Evolutionary conservation across 495 filamentous ascomycete genomes (phyloP).

Genomic region (Physcia stellaris): DNA sequence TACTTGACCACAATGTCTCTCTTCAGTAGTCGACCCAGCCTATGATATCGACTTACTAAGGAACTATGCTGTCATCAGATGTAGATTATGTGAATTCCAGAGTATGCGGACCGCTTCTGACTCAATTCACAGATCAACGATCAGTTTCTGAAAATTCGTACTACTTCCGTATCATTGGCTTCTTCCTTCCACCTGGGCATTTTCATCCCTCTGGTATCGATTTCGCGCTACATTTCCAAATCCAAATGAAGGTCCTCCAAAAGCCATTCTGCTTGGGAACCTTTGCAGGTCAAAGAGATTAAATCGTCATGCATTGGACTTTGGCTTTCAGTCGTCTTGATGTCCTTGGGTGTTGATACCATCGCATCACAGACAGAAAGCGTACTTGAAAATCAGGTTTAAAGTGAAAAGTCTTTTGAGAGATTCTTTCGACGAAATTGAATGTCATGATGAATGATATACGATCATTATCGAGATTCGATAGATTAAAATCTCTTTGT

Average conservation of each 20-base stretch:
- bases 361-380: constrained; percentile 73
- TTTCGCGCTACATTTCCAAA: constrained; percentile 40
- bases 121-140: constrained; percentile 8
- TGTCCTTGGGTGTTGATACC: constrained; percentile 9
- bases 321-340: neutral
- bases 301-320: neutral
- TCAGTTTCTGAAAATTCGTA: constrained; percentile 31
- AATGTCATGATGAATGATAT: constrained; percentile 53
- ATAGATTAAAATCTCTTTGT: constrained; percentile 22
- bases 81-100: too few relatives aligned
- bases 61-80: too few relatives aligned
- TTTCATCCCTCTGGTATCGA: constrained; percentile 83
- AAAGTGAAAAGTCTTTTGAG: constrained; percentile 86
- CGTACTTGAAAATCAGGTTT: constrained; percentile 85
- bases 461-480: constrained; percentile 46
- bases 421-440: constrained; percentile 70
- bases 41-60: too few relatives aligned
- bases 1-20: too few relatives aligned
- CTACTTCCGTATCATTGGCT: constrained; percentile 63
- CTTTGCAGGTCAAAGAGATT: neutral
- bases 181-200: constrained; percentile 67
- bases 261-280: neutral
- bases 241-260: neutral
- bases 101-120: too few relatives aligned
- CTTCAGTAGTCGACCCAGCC: too few relatives aligned